Evolutionary conservation across 176 grass and related monocot genomes (phyloP).

Genomic region (Raddia guianensis): DNA sequence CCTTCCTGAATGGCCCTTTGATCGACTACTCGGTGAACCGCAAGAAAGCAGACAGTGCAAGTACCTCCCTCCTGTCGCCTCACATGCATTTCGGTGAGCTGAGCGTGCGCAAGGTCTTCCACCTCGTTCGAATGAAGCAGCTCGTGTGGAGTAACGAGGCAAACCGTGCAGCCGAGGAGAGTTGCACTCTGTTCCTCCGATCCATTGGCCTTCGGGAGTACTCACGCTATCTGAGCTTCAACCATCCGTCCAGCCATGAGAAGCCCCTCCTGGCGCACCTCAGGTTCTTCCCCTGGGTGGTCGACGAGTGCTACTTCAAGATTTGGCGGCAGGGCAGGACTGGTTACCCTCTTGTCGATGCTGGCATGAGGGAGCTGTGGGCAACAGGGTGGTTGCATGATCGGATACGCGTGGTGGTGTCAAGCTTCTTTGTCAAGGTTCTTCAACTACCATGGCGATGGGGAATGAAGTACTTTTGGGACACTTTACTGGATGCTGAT

Average conservation of each 20-base stretch:
- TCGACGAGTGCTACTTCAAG: slow-evolving; percentile 80
- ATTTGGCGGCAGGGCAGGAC: slow-evolving; percentile 92
- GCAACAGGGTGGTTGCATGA: slow-evolving; percentile 97
- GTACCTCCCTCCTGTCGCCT: slow-evolving; percentile 86
- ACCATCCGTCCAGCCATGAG: slow-evolving; percentile 89
- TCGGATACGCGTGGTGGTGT: slow-evolving; percentile 87
- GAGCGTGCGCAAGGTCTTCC: slow-evolving; percentile 97
- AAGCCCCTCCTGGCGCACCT: slow-evolving; percentile 81
- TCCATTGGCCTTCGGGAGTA: slow-evolving; percentile 92
- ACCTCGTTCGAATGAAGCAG: slow-evolving; percentile 92
- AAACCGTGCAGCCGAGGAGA: slow-evolving; percentile 74
- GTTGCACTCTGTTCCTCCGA: slow-evolving; percentile 79
- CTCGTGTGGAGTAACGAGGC: slow-evolving; percentile 89
- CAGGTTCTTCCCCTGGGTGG: slow-evolving; percentile 88
- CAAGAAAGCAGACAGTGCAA: slow-evolving; percentile 86
- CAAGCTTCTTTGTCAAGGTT: slow-evolving; percentile 97
- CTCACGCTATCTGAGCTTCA: slow-evolving; percentile 89
- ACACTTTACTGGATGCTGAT: slow-evolving; percentile 96
- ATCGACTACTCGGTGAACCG: slow-evolving; percentile 81
- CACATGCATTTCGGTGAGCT: slow-evolving; percentile 91
- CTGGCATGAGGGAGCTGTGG: slow-evolving; percentile 97
- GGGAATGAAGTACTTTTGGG: slow-evolving; percentile 99
- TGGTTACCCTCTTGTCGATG: slow-evolving; percentile 93
- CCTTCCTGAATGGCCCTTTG: slow-evolving; percentile 82
- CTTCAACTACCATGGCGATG: slow-evolving; percentile 95